Evolutionary conservation across 495 filamentous ascomycete species (phyloP).

Genomic region (Aspergillus nanangensis): DNA sequence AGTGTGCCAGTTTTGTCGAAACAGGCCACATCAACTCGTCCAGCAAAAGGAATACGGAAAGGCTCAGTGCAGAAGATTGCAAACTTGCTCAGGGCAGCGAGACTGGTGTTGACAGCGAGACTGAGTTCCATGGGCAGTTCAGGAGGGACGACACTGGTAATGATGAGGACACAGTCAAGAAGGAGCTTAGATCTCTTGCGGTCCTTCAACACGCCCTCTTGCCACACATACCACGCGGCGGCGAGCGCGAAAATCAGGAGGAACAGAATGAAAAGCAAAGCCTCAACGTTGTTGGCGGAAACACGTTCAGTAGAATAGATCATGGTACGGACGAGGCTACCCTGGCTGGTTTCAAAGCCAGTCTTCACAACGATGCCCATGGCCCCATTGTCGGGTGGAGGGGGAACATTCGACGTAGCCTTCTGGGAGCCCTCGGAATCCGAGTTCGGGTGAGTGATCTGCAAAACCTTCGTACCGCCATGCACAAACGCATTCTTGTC

Average conservation of each 20-base stretch:
- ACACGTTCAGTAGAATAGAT: constrained; percentile 99
- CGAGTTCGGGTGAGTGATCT: constrained; percentile 76
- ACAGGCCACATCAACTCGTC: constrained; percentile 92
- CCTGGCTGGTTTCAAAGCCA: constrained; percentile 97
- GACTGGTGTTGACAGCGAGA: constrained; percentile 96
- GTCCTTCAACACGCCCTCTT: constrained; percentile 87
- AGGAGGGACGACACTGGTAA: constrained; percentile 95
- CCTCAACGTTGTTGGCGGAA: constrained; percentile 93
- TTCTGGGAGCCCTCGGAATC: constrained; percentile 66
- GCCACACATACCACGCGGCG: constrained; percentile 99
- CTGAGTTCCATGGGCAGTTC: constrained; percentile 98
- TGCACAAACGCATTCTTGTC: constrained; percentile 97
- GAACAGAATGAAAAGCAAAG: constrained; percentile 94
- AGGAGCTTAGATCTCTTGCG: constrained; percentile 96
- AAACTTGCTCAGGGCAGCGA: constrained; percentile 88
- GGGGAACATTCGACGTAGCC: constrained; percentile 62
- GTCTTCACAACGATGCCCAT: constrained; percentile 95
- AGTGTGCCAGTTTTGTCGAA: constrained; percentile 99
- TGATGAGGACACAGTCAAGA: constrained; percentile 93
- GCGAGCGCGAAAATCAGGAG: constrained; percentile 93
- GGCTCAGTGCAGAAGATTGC: constrained; percentile 99
- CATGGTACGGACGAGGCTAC: constrained; percentile 97
- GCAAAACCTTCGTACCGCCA: constrained; percentile 95
- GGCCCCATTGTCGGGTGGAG: constrained; percentile 85
- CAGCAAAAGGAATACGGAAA: constrained; percentile 97